These are phyloP conservation scores for Grammothele lineata DNA, from an alignment of 768 basidiomycete species.

Conservation along the genomic window DNA sequence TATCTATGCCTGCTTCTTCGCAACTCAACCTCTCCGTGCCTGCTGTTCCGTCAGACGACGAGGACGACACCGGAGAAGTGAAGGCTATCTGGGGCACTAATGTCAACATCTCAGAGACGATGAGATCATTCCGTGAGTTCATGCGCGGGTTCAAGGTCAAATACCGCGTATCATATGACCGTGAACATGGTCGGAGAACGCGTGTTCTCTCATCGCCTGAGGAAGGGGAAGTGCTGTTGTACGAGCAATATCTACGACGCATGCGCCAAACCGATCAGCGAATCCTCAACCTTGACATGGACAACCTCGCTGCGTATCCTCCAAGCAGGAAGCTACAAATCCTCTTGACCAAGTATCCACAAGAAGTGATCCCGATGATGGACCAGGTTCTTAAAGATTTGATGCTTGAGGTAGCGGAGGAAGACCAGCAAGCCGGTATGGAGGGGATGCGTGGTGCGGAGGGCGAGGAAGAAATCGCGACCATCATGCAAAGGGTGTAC, in stretches of 20 bases:
- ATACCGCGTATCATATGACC: slow-evolving; percentile 73
- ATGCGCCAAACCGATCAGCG: slow-evolving; percentile 93
- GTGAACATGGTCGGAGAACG: slow-evolving; percentile 50
- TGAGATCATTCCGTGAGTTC: slow-evolving; percentile 88
- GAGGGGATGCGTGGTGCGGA: slow-evolving; percentile 74
- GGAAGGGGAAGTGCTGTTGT: slow-evolving; percentile 64
- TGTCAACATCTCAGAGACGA: slow-evolving; percentile 86
- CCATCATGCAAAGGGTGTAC: slow-evolving; percentile 84
- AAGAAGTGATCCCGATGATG: slow-evolving; percentile 96
- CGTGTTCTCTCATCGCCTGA: slow-evolving; percentile 52
- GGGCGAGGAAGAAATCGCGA: slow-evolving; percentile 82
- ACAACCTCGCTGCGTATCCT: slow-evolving; percentile 84
- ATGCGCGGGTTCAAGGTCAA: slow-evolving; percentile 91
- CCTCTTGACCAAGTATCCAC: slow-evolving; percentile 90
- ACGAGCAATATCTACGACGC: slow-evolving; percentile 75
- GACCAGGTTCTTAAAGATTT: slow-evolving; percentile 93
- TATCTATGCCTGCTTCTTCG: slow-evolving; percentile 56
- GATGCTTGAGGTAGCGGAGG: slow-evolving; percentile 83
- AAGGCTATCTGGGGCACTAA: slow-evolving; percentile 98
- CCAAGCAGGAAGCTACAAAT: slow-evolving; percentile 76
- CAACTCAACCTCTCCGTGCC: slow-evolving; percentile 56
- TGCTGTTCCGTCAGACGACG: slow-evolving; percentile 60
- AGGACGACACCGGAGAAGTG: slow-evolving; percentile 64
- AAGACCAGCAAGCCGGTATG: slow-evolving; percentile 65
- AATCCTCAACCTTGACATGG: slow-evolving; percentile 86